phyloP scores from a whole-genome alignment of 345 rosid genomes.

The Eucalyptus tenuipes region DNA sequence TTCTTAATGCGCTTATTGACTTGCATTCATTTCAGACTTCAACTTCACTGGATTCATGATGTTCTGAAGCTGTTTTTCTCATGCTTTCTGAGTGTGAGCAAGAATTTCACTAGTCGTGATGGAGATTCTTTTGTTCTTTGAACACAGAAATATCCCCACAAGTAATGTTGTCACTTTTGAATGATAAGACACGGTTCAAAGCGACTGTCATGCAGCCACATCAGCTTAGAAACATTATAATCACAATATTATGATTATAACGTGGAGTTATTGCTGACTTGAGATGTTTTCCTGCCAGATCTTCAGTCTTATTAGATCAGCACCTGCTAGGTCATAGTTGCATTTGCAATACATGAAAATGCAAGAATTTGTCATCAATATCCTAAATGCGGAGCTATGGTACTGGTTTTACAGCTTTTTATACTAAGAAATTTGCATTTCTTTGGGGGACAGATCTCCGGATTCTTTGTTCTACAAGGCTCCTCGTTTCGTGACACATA shows the following conservation, averaged over 20 bases:
- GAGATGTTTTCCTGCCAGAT: background rate
- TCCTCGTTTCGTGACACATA: slow-evolving; percentile 80
- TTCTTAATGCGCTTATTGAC: background rate
- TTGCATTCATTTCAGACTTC: background rate
- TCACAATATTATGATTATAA: background rate
- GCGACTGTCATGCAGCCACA: background rate
- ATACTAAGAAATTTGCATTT: background rate
- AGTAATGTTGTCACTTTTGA: background rate
- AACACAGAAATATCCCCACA: background rate
- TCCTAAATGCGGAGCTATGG: background rate
- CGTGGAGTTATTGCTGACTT: background rate
- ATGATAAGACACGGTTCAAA: background rate
- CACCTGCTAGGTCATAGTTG: background rate
- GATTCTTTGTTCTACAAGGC: slow-evolving; percentile 68
- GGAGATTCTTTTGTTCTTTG: background rate
- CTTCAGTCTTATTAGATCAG: background rate
- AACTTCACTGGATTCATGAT: background rate
- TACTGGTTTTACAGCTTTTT: background rate
- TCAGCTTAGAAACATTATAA: background rate
- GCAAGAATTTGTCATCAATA: background rate
- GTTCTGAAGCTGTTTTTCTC: background rate
- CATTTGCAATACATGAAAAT: background rate
- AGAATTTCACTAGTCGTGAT: background rate
- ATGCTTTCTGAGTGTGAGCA: background rate
- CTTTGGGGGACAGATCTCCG: slow-evolving; percentile 29